These are phyloP conservation scores for Cladosporium sp. DNA, from an alignment of 2,329 filamentous ascomycete genomes.

Conservation along the genomic window DNA sequence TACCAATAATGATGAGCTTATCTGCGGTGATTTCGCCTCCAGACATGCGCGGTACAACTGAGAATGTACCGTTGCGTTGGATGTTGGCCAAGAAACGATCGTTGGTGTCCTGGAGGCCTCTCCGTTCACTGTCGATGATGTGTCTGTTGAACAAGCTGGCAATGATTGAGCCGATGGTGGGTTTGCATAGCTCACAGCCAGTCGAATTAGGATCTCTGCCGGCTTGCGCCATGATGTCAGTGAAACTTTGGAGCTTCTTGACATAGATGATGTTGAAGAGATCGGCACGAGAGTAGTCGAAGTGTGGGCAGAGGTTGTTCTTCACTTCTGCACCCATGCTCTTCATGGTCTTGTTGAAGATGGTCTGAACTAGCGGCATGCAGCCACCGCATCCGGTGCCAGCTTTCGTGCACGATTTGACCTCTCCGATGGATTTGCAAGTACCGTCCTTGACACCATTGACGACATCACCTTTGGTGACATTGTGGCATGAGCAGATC, in stretches of 20 bases:
- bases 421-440: conserved; percentile 75
- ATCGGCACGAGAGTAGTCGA: conserved; percentile 76
- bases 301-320: conserved; percentile 81
- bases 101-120: conserved; percentile 85
- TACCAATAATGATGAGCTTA: conserved; percentile 76
- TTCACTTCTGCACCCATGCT: conserved; percentile 82
- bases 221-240: conserved; percentile 71
- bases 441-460: conserved; percentile 68
- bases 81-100: conserved; percentile 86
- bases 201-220: conserved; percentile 68
- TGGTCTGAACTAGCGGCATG: conserved; percentile 80
- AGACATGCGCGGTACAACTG: conserved; percentile 76
- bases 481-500: conserved; percentile 90
- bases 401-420: conserved; percentile 88
- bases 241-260: conserved; percentile 68
- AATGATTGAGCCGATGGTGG: conserved; percentile 74
- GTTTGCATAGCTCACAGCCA: conserved; percentile 85
- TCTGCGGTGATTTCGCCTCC: conserved; percentile 86
- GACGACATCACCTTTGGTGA: conserved; percentile 77
- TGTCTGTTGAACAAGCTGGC: conserved; percentile 80
- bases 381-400: conserved; percentile 89
- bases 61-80: conserved; percentile 86
- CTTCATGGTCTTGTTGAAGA: conserved; percentile 85
- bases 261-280: conserved; percentile 87
- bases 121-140: conserved; percentile 65